Evolutionary conservation across 148 eudicot species (phyloP).

Genomic region (Fagopyrum homotropicum): DNA sequence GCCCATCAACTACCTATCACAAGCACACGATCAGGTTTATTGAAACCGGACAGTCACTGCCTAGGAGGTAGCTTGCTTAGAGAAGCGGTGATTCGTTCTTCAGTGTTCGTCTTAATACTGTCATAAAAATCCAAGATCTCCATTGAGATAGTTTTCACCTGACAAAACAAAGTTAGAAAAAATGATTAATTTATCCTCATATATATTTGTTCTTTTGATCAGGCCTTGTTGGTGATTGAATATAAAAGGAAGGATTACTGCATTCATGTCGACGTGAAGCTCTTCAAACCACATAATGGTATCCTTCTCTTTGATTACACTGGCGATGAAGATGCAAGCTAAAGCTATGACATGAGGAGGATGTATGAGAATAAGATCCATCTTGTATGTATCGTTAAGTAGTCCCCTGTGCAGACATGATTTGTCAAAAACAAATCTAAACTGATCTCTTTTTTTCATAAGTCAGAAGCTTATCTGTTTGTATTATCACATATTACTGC

Average conservation of each 20-base stretch:
- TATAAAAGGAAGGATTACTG: constrained; percentile 33
- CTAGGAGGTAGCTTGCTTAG: neutral
- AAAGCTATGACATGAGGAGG: constrained; percentile 91
- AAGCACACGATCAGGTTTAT: neutral
- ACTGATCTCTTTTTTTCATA: neutral
- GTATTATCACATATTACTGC: neutral
- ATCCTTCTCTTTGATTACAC: constrained; percentile 84
- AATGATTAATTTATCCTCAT: too few relatives aligned
- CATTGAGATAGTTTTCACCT: constrained; percentile 7
- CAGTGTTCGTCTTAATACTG: neutral
- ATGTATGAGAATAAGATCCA: constrained; percentile 89
- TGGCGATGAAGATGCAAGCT: constrained; percentile 93
- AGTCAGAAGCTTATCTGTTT: neutral
- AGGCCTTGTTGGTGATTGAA: neutral
- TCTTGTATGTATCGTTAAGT: constrained; percentile 91
- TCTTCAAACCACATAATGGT: constrained; percentile 93
- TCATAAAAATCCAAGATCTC: constrained; percentile 8
- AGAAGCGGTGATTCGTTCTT: neutral
- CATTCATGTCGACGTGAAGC: constrained; percentile 92
- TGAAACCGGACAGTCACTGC: neutral
- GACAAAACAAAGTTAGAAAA: neutral
- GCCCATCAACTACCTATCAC: neutral
- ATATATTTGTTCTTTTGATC: neutral
- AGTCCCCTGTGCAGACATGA: constrained; percentile 55
- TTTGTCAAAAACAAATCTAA: neutral